phyloP scores from a whole-genome alignment of 2,329 filamentous ascomycete genomes.

The Diaporthe humulicola region DNA sequence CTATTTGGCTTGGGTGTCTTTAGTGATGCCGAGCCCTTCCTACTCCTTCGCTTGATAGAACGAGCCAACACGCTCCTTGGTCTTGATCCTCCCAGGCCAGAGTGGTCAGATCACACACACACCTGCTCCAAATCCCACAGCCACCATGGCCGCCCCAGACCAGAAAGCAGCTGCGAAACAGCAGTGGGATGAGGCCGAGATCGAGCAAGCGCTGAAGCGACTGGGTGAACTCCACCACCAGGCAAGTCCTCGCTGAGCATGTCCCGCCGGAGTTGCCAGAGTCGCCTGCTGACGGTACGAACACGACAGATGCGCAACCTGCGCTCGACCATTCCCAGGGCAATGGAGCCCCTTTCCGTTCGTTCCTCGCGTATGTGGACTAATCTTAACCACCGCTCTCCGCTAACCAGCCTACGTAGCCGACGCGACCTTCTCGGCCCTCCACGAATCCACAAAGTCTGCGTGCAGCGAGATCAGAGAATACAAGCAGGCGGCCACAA shows the following conservation, averaged over 20 bases:
- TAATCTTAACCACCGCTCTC: background rate
- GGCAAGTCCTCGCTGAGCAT: constrained; percentile 50
- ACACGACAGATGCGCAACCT: constrained; percentile 51
- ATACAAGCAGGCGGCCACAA: constrained; percentile 61
- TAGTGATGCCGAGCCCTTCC: background rate
- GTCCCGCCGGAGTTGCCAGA: background rate
- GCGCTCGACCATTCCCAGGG: constrained; percentile 62
- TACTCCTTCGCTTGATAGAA: background rate
- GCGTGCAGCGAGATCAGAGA: constrained; percentile 66
- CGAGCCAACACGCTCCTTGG: background rate
- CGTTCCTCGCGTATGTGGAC: constrained; percentile 63
- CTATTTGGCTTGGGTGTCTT: background rate
- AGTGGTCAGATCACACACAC: background rate
- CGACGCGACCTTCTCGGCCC: constrained; percentile 60
- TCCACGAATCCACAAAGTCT: constrained; percentile 61
- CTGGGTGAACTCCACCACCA: constrained; percentile 69
- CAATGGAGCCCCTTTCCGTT: constrained; percentile 63
- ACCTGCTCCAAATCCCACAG: too few relatives aligned
- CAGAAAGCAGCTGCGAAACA: constrained; percentile 44
- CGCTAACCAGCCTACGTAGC: constrained; percentile 55
- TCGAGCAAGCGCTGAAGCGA: constrained; percentile 63
- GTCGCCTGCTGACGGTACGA: constrained; percentile 21
- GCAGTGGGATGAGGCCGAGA: constrained; percentile 61
- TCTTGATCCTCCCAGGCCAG: background rate
- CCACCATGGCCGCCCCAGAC: constrained; percentile 25